Evolutionary conservation across 2,329 filamentous ascomycete genomes (phyloP), one percentile per base, ranked within the genome.

Genomic region (Aspergillus chevalieri): DNA sequence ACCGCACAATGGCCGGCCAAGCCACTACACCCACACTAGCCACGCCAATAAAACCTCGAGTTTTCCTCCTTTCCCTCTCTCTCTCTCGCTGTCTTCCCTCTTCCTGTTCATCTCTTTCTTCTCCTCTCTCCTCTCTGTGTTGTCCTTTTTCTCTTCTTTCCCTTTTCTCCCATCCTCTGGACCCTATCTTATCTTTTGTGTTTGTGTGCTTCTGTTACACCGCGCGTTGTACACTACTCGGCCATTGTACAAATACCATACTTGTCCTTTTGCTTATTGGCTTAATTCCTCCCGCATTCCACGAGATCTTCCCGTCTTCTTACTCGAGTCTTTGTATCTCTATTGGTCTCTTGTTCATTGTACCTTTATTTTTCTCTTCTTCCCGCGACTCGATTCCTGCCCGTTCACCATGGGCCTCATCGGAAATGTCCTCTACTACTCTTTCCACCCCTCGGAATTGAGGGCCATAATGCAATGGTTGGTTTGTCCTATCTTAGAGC

Each of bases 401-500:
- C 26, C 26, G 7, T 22, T 50, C 65, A 67, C 43, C 44, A 74
- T 74, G 71, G 66, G 67, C 57, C 55, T 66, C 58, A 59, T 72
- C 49, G 65, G 70, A 49, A 77, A 82, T 59, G 69, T 83, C 52
- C 65, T 87, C 55, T 93, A 92, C 75, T 87, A 84, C 63, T 70
- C 84, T 51, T 74, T 87, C 57, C 90, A 94, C 71, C 86, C 88
- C 33, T 78, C 78, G 58, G 80, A 95, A 74, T 74, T 95, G 67
- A 84, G 89, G 64, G 79, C 86, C 43, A 89, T 95, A 55, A 78
- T 95, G 54, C 90, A 95, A 84, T 95, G 90, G 90, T 93, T 78
- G 59, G 76, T 64, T 48, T 38, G 21, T 33, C 45, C n/a, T 43
- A n/a, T 14, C 36, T 45, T 54, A 10, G 30, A 44, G 41, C 50